Conservation (phyloP, 768 basidiomycete species). For the Epithele typhae region DNA sequence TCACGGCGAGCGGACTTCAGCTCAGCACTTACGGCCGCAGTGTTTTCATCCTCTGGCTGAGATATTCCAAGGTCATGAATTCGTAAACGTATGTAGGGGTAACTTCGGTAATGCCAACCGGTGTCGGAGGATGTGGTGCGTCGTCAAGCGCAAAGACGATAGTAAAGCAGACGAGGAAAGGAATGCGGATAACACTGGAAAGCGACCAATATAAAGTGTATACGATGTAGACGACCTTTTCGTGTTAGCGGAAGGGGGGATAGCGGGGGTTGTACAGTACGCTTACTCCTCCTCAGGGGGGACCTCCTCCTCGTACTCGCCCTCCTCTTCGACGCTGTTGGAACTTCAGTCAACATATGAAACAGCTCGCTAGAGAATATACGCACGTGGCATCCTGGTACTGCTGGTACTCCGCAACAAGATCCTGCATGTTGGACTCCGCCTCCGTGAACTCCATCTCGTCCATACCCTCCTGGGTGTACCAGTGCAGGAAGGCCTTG, state of each 20-base stretch:
- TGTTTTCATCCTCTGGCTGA: background rate
- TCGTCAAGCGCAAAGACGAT: slow-evolving; percentile 12
- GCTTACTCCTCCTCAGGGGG: slow-evolving; percentile 46
- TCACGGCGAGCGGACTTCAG: too few species aligned
- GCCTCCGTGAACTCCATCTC: slow-evolving; percentile 99
- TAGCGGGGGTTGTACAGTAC: slow-evolving; percentile 3
- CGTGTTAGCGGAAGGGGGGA: slow-evolving; percentile 13
- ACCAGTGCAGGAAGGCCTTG: slow-evolving; percentile 99
- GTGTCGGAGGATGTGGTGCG: slow-evolving; percentile 10
- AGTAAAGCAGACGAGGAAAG: slow-evolving; percentile 7
- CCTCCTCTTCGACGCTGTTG: slow-evolving; percentile 77
- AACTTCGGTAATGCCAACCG: slow-evolving; percentile 21
- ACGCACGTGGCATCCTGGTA: slow-evolving; percentile 96
- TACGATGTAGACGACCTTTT: slow-evolving; percentile 28
- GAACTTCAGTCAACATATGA: slow-evolving; percentile 15
- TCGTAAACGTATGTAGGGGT: slow-evolving; percentile 21
- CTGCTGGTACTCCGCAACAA: slow-evolving; percentile 97
- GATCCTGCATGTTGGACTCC: slow-evolving; percentile 98
- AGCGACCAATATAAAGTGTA: slow-evolving; percentile 30
- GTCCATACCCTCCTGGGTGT: slow-evolving; percentile 99
- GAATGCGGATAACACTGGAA: slow-evolving; percentile 21
- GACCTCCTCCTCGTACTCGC: slow-evolving; percentile 82
- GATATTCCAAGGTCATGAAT: slow-evolving; percentile 11
- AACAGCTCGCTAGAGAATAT: slow-evolving; percentile 30
- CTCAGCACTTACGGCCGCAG: background rate